A percentile compares a stretch with the other conserved stretches of the same genome.
phyloP scores from a whole-genome alignment of 768 basidiomycete species.

The Hygrophoropsis aurantiaca region DNA sequence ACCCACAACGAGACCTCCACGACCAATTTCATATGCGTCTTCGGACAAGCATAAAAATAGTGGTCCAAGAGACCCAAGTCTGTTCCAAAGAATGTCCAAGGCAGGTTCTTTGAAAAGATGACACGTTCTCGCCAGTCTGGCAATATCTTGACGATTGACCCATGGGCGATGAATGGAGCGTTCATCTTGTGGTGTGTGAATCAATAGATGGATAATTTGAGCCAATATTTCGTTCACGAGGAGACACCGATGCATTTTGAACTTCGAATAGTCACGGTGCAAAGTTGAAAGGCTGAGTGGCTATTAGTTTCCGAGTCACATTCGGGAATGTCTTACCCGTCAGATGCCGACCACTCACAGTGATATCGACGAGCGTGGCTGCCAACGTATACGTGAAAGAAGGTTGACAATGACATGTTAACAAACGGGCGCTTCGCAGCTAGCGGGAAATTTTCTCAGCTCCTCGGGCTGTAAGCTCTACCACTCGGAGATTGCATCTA shows the following conservation, averaged over 20 bases:
- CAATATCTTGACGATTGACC: conserved; percentile 20
- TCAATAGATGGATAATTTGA: conserved; percentile 23
- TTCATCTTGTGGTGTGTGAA: conserved; percentile 12
- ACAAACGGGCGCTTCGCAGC: no score
- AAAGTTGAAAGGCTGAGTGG: no score
- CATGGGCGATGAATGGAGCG: conserved; percentile 12
- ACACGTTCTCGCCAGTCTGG: conserved; percentile 28
- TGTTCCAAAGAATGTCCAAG: conserved; percentile 30
- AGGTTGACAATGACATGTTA: no score
- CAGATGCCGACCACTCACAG: no score
- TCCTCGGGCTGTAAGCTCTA: no score
- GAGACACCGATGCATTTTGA: conserved; percentile 32
- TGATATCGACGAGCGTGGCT: no score
- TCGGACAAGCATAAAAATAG: conserved; percentile 27
- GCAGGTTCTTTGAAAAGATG: conserved; percentile 25
- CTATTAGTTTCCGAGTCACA: no score
- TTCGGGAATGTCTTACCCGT: no score
- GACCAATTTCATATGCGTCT: conserved; percentile 21
- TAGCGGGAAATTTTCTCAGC: no score
- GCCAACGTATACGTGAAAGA: no score
- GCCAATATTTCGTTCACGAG: conserved; percentile 25
- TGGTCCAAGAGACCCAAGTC: conserved; percentile 27
- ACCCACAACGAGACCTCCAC: conserved; percentile 23
- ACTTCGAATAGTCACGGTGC: no score
- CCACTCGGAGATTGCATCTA: no score